Evolutionary conservation across 2,329 filamentous ascomycete genomes (phyloP).

Genomic region (Pseudogymnoascus sp.): DNA sequence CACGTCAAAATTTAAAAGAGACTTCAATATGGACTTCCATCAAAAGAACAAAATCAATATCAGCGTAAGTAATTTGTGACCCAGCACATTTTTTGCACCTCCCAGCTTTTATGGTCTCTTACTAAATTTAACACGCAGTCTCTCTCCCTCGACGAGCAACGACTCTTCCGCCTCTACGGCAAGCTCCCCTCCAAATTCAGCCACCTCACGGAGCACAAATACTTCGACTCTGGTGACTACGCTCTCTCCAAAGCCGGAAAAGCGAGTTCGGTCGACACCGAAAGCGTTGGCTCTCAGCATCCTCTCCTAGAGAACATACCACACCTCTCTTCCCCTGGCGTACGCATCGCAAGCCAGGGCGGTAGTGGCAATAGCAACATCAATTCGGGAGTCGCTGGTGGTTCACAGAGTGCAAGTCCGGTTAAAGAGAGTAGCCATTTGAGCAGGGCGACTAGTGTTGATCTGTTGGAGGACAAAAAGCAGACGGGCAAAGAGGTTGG

Average conservation of each 20-base stretch:
- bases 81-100: slow-evolving; percentile 11
- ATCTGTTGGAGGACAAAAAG: slow-evolving; percentile 42
- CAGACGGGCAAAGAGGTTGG: slow-evolving; percentile 23
- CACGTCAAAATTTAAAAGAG: not conserved
- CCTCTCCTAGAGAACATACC: slow-evolving; percentile 92
- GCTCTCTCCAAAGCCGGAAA: slow-evolving; percentile 96
- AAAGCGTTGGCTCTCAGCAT: slow-evolving; percentile 87
- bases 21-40: slow-evolving; percentile 74
- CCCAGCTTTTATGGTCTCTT: not conserved
- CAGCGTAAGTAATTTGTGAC: slow-evolving; percentile 55
- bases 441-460: slow-evolving; percentile 69
- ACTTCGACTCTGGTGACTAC: slow-evolving; percentile 94
- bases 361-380: slow-evolving; percentile 35
- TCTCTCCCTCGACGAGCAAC: slow-evolving; percentile 88
- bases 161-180: slow-evolving; percentile 92
- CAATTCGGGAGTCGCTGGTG: slow-evolving; percentile 36
- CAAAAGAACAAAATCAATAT: slow-evolving; percentile 98
- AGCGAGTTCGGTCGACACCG: slow-evolving; percentile 85
- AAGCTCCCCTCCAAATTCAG: slow-evolving; percentile 96
- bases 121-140: slow-evolving; percentile 45
- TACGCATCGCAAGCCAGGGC: slow-evolving; percentile 31
- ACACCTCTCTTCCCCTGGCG: slow-evolving; percentile 62
- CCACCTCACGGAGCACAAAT: slow-evolving; percentile 97
- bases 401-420: slow-evolving; percentile 61
- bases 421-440: slow-evolving; percentile 86